Evolutionary conservation across 2,329 filamentous ascomycete genomes (phyloP).

Genomic region (Sarocladiaceae sp.): DNA sequence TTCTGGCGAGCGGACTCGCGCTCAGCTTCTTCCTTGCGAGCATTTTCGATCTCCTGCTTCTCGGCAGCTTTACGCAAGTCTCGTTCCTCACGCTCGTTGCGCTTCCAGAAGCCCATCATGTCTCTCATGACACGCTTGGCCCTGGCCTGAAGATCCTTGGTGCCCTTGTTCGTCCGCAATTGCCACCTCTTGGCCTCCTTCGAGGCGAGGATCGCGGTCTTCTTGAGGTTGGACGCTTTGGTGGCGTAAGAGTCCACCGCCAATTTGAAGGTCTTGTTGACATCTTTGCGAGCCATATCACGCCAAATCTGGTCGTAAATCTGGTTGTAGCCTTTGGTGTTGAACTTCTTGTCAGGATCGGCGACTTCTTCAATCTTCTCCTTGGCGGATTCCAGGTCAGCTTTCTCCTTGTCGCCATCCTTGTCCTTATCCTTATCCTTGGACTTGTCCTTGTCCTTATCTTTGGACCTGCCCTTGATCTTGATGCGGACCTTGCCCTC

Average conservation of each 20-base stretch:
- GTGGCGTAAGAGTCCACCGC: slow-evolving; percentile 81
- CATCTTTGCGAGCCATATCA: slow-evolving; percentile 88
- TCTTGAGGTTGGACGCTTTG: slow-evolving; percentile 93
- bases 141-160: slow-evolving; percentile 93
- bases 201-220: slow-evolving; percentile 92
- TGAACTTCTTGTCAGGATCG: slow-evolving; percentile 62
- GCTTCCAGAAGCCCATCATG: slow-evolving; percentile 99
- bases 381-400: slow-evolving; percentile 39
- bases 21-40: slow-evolving; percentile 93
- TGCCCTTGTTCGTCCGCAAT: slow-evolving; percentile 94
- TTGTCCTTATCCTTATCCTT: slow-evolving; percentile 41
- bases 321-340: slow-evolving; percentile 91
- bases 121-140: slow-evolving; percentile 98
- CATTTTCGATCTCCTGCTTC: slow-evolving; percentile 92
- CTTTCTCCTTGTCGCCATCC: slow-evolving; percentile 38
- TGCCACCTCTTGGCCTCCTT: slow-evolving; percentile 99
- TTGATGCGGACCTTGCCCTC: slow-evolving; percentile 61
- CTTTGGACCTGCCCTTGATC: slow-evolving; percentile 48
- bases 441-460: slow-evolving; percentile 38
- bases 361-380: slow-evolving; percentile 47
- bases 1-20: slow-evolving; percentile 96
- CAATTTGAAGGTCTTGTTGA: slow-evolving; percentile 86
- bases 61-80: slow-evolving; percentile 92
- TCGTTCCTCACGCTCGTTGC: slow-evolving; percentile 95
- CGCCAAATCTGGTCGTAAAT: slow-evolving; percentile 98